phyloP scores from a whole-genome alignment of 1,284 basidiomycete species.

The Fereydounia khargensis region DNA sequence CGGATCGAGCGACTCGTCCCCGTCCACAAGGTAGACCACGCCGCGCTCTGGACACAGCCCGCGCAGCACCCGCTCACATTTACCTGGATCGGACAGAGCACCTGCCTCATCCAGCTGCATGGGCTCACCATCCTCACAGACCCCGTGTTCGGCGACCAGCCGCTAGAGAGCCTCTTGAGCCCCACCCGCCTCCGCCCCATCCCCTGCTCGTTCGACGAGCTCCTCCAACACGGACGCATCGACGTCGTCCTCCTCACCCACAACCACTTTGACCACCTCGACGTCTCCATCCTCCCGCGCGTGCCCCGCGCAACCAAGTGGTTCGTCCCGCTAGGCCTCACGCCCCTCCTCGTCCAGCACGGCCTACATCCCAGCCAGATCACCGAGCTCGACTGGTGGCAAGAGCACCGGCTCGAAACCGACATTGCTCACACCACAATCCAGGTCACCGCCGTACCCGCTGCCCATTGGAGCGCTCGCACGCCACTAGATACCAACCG shows the following conservation, averaged over 20 bases:
- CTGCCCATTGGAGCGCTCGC: conserved; percentile 61
- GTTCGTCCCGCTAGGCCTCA: conserved; percentile 50
- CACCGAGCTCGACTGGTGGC: conserved; percentile 56
- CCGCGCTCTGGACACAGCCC: conserved; percentile 9
- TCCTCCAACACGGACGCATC: conserved; percentile 51
- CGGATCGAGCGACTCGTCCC: conserved; percentile 33
- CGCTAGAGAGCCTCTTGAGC: conserved; percentile 58
- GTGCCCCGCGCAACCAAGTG: conserved; percentile 37
- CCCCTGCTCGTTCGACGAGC: conserved; percentile 59
- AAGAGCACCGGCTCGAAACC: conserved; percentile 12
- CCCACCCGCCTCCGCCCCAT: conserved; percentile 59
- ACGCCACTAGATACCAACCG: conserved; percentile 61
- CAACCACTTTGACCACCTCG: conserved; percentile 56
- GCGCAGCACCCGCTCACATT: conserved; percentile 12
- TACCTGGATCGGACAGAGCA: conserved; percentile 48
- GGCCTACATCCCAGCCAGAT: conserved; percentile 35
- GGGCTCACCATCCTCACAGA: conserved; percentile 62
- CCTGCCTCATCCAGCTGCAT: conserved; percentile 60
- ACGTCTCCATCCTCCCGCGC: conserved; percentile 36
- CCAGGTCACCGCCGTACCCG: conserved; percentile 33
- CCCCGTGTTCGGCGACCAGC: conserved; percentile 60
- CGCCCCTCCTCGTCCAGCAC: conserved; percentile 26
- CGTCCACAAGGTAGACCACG: conserved; percentile 29
- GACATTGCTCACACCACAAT: conserved; percentile 11
- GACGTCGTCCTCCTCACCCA: conserved; percentile 61